These are phyloP conservation scores for Escallonia rubra DNA, from an alignment of 129 eudicot genomes.

Conservation along the genomic window DNA sequence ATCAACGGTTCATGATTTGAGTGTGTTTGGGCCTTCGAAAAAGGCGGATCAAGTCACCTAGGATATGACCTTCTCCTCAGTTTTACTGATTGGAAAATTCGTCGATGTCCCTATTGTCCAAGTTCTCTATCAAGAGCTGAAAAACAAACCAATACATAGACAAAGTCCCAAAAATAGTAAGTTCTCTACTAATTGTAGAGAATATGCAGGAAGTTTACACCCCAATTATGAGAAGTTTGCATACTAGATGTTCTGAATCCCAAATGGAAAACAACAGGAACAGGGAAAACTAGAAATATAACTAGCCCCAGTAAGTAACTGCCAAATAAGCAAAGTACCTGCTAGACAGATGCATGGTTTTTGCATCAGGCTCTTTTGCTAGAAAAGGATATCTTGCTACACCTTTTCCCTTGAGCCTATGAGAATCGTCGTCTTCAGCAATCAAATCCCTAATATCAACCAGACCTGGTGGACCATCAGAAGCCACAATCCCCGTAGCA, in stretches of 20 bases:
- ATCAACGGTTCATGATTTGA: too few relatives aligned
- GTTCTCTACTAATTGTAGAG: too few relatives aligned
- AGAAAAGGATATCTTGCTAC: slow-evolving; percentile 25
- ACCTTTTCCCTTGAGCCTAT: slow-evolving; percentile 46
- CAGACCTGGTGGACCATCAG: slow-evolving; percentile 16
- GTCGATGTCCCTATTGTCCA: too few relatives aligned
- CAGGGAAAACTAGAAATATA: neutral
- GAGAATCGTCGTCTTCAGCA: slow-evolving; percentile 32
- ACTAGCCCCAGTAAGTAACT: neutral
- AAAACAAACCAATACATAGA: too few relatives aligned
- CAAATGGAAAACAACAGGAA: neutral
- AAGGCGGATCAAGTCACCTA: too few relatives aligned
- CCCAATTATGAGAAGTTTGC: neutral
- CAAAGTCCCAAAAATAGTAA: too few relatives aligned
- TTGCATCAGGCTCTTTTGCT: slow-evolving; percentile 26
- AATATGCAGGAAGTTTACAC: neutral
- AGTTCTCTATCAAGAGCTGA: too few relatives aligned
- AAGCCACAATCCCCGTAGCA: slow-evolving; percentile 16
- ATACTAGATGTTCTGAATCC: neutral
- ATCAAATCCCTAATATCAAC: slow-evolving; percentile 38
- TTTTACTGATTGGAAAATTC: too few relatives aligned
- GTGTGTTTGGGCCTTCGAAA: too few relatives aligned
- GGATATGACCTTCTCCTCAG: too few relatives aligned
- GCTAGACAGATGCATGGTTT: slow-evolving; percentile 29
- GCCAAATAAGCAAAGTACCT: slow-evolving; percentile 30